A percentile compares a stretch with the other conserved stretches of the same genome.
These are phyloP conservation scores for Rhodotorula babjevae DNA, from an alignment of 768 basidiomycete species.

Conservation along the genomic window DNA sequence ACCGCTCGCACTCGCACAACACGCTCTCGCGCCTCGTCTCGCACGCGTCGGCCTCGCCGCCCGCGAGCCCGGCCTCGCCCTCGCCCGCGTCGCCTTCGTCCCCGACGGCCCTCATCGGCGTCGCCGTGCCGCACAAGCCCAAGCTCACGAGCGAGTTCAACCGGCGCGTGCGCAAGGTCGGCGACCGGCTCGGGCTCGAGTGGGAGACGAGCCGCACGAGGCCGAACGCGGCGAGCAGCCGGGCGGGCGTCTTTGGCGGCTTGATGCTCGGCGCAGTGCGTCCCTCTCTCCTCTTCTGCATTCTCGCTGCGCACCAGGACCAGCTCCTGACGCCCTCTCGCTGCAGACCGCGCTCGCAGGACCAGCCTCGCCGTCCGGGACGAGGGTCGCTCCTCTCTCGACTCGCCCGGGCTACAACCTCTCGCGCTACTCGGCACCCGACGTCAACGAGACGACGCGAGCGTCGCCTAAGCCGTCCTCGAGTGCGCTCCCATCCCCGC, in stretches of 20 bases:
- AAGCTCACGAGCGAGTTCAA: constrained; percentile 21
- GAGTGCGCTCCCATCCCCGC: not conserved
- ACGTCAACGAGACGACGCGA: not conserved
- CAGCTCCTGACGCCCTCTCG: not conserved
- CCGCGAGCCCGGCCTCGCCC: not conserved
- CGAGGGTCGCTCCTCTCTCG: constrained; percentile 13
- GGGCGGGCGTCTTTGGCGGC: constrained; percentile 26
- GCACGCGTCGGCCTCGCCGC: not conserved
- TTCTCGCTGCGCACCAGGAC: not conserved
- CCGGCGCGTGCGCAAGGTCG: constrained; percentile 36
- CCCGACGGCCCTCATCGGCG: not conserved
- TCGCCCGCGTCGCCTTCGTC: not conserved
- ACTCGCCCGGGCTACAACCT: constrained; percentile 21
- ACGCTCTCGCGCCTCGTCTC: constrained; percentile 8
- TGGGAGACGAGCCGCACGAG: constrained; percentile 37
- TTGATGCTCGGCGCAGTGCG: constrained; percentile 17
- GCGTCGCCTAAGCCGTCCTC: not conserved
- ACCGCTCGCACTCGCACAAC: constrained; percentile 11
- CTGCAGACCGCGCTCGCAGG: constrained; percentile 20
- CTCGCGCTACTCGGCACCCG: constrained; percentile 11
- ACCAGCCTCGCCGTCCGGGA: constrained; percentile 8
- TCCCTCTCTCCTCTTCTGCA: not conserved
- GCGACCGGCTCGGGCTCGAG: constrained; percentile 41
- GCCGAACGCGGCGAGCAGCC: constrained; percentile 52
- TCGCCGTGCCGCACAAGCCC: constrained; percentile 18